phyloP scores from a whole-genome alignment of 768 basidiomycete species.

The Lactarius indigo region DNA sequence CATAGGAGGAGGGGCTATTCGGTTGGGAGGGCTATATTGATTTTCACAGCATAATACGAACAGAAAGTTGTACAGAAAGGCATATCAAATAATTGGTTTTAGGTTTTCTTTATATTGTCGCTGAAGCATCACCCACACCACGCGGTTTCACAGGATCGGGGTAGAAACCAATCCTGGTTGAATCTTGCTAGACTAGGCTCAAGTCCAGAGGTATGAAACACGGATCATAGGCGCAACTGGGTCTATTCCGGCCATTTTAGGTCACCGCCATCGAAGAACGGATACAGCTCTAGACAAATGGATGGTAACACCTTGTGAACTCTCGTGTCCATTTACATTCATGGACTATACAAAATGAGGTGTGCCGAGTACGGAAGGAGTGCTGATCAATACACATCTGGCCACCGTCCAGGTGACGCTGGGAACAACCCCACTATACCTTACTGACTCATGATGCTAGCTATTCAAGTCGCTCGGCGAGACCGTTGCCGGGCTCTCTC shows the following conservation, averaged over 20 bases:
- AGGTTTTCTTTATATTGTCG: not conserved
- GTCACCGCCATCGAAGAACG: not conserved
- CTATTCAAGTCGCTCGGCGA: not conserved
- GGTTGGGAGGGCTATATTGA: conserved; percentile 23
- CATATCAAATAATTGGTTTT: conserved; percentile 82
- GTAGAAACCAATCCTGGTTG: not conserved
- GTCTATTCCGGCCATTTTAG: not conserved
- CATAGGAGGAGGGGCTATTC: conserved; percentile 22
- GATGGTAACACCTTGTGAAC: not conserved
- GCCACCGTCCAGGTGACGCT: not conserved
- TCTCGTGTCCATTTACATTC: not conserved
- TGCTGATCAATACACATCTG: not conserved
- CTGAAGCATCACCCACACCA: not conserved
- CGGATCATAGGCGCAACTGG: not conserved
- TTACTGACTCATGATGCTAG: not conserved
- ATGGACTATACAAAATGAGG: not conserved
- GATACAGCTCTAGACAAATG: not conserved
- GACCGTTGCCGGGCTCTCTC: not conserved
- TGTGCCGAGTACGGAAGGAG: not conserved
- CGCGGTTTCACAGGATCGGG: not conserved
- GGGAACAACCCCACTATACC: not conserved
- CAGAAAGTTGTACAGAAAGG: conserved; percentile 86
- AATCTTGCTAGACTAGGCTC: not conserved
- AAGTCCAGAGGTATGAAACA: not conserved
- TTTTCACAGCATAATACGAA: conserved; percentile 56